Base-by-base conservation (phyloP, 768 basidiomycete genomes). In the Trametes meyenii region DNA sequence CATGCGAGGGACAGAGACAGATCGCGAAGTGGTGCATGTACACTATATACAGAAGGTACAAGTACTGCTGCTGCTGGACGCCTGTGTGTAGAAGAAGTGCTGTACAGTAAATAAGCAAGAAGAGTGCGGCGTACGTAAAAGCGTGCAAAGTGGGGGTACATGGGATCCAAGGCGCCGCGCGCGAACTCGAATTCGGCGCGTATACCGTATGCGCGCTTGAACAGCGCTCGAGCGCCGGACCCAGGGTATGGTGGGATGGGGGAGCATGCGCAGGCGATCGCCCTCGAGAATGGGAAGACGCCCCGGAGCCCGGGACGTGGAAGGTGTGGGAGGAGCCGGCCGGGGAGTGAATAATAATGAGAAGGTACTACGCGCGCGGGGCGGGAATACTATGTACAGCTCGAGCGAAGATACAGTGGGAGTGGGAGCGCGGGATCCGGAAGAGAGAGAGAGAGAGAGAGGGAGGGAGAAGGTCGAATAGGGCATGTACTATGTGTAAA, bases 21-120 rank as follows among this genome's bases (percentile, higher is more conserved):
- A 39, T 16, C 4, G 52, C 23, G 23, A 5, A 38, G 43, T 57
- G 29, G 10, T 48, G 53, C 58, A 63, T 48, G 53, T 62, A 63
- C 62, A 55, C 39, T 63, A 63, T 63, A 33, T 63, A 63, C 62
- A 63, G 23, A 12, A 50, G 62, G 62, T 58, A 58, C 61, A 58
- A 14, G 35, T 43, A 43, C 4, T 40, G 40, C 2, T 16, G 38
- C 36, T 35, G 51, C 50, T 36, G 39, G 44, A 8, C 50, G 55
- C 4, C n/a, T 43, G 33, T 14, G 44, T 21, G 44, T 3, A 19
- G 3, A 11, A 21, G 44, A n/a, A 35, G 38, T 49, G 57, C 46
- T 48, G 52, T 58, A 63, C 56, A 50, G 62, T 63, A 63, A 24
- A 43, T 26, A 58, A 38, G 38, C 42, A 33, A 26, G 14, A 39